A percentile compares a stretch with the other conserved stretches of the same genome.
Conservation (phyloP, 495 filamentous ascomycete species). For the Hyaloscypha variabilis region DNA sequence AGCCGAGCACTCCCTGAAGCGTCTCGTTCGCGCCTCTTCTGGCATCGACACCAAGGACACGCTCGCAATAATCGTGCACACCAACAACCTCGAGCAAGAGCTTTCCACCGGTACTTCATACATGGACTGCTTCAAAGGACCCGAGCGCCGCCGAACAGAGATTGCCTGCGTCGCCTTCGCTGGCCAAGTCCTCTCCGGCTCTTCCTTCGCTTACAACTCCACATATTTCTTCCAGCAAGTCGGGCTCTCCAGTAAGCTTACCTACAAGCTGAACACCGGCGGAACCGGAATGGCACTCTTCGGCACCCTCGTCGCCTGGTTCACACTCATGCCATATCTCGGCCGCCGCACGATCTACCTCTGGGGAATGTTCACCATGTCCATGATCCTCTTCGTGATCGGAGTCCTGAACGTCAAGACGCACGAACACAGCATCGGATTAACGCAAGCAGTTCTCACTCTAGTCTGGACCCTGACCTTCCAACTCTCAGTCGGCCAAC, state of each 20-base stretch:
- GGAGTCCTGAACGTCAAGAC: conserved; percentile 36
- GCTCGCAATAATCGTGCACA: conserved; percentile 64
- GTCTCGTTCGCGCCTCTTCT: conserved; percentile 49
- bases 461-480: conserved; percentile 55
- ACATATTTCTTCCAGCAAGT: conserved; percentile 67
- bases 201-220: conserved; percentile 56
- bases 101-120: conserved; percentile 58
- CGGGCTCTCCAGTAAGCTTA: conserved; percentile 46
- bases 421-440: conserved; percentile 10
- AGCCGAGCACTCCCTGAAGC: conserved; percentile 46
- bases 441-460: conserved; percentile 40
- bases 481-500: conserved; percentile 58
- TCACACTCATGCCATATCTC: conserved; percentile 32
- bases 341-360: conserved; percentile 26
- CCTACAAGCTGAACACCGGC: conserved; percentile 46
- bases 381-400: conserved; percentile 39
- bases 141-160: conserved; percentile 57
- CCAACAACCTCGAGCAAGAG: conserved; percentile 59
- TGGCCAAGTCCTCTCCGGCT: conserved; percentile 50
- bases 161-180: conserved; percentile 51
- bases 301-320: conserved; percentile 41
- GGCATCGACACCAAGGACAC: conserved; percentile 44
- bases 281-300: conserved; percentile 21
- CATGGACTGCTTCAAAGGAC: conserved; percentile 53
- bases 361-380: conserved; percentile 40